A percentile compares a stretch with the other conserved stretches of the same genome.
phyloP scores from a whole-genome alignment of 1,284 basidiomycete genomes.

The Leccinum subrobustum region DNA sequence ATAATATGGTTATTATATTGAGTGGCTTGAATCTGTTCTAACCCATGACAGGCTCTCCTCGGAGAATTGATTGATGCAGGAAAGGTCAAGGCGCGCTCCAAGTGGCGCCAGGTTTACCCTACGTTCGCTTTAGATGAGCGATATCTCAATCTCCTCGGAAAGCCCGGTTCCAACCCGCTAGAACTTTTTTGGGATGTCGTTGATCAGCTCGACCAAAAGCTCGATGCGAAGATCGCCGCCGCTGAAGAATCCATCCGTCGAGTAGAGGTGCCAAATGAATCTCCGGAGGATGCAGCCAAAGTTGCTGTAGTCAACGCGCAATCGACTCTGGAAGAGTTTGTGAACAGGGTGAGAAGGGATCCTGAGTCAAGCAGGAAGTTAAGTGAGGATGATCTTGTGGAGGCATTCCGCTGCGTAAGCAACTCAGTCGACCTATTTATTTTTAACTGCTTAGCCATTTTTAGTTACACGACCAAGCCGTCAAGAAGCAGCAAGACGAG shows the following conservation, averaged over 20 bases:
- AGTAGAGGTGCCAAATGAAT: slow-evolving; percentile 38
- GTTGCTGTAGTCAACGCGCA: slow-evolving; percentile 44
- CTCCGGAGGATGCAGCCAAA: slow-evolving; percentile 35
- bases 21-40: not conserved
- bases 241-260: slow-evolving; percentile 62
- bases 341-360: slow-evolving; percentile 54
- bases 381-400: slow-evolving; percentile 52
- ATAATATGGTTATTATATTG: not conserved
- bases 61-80: slow-evolving; percentile 65
- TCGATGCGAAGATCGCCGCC: slow-evolving; percentile 72
- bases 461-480: slow-evolving; percentile 69
- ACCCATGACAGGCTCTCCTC: slow-evolving; percentile 53
- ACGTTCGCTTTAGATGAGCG: slow-evolving; percentile 74
- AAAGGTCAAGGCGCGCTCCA: slow-evolving; percentile 76
- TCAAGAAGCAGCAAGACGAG: slow-evolving; percentile 79
- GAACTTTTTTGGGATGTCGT: slow-evolving; percentile 96
- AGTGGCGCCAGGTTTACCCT: slow-evolving; percentile 90
- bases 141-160: slow-evolving; percentile 86
- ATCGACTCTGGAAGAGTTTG: slow-evolving; percentile 61
- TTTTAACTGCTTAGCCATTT: slow-evolving; percentile 7
- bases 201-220: slow-evolving; percentile 81
- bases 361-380: slow-evolving; percentile 48
- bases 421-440: not conserved
- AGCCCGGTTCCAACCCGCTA: slow-evolving; percentile 90
- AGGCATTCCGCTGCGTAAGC: slow-evolving; percentile 70